Evolutionary conservation across 768 basidiomycete genomes (phyloP), one percentile per base, ranked within the genome.

Genomic region (Termitomyces eurrhizus): DNA sequence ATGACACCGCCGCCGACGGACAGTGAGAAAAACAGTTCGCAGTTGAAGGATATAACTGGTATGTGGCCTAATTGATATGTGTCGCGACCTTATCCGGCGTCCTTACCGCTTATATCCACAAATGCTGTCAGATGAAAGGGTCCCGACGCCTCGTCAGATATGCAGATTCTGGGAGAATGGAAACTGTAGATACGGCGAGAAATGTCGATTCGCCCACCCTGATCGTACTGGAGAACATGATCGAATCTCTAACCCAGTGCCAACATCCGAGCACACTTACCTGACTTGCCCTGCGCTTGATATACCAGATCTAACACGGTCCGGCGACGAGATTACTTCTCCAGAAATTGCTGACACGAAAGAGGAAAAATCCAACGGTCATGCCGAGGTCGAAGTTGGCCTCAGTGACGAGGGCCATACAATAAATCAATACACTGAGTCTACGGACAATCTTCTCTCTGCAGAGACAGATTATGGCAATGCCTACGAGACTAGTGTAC

Each of bases 81-180:
- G 7, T 52, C 14, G 13, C n/a, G 4, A 35, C 11, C 4, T 56
- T n/a, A n/a, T 7, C 37, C n/a, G 18, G 41, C 42, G 14, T 58
- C 11, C 37, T 37, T 42, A 58, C 8, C 13, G 14, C 29, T 49
- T 32, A 29, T n/a, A 49, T 16, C 36, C 7, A 24, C 36, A 56
- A 32, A 32, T 24, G 39, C 32, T 36, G 13, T 52, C 52, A 35
- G 45, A 46, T 33, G n/a, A 33, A 21, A n/a, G 18, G 48, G 35
- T 11, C 16, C 7, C 41, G 21, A 21, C 21, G 6, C 12, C 21
- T 13, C 48, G 2, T 32, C 45, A 8, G 7, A 46, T 18, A 12
- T 67, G 66, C 62, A 61, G 7, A 44, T 65, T 50, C 29, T 67
- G 64, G 57, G 14, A 9, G 18, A 39, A 37, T 21, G 58, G 57